These are phyloP conservation scores for maize (Zea mays) DNA, from an alignment of 176 grass and related monocot species.

Conservation along the genomic window DNA sequence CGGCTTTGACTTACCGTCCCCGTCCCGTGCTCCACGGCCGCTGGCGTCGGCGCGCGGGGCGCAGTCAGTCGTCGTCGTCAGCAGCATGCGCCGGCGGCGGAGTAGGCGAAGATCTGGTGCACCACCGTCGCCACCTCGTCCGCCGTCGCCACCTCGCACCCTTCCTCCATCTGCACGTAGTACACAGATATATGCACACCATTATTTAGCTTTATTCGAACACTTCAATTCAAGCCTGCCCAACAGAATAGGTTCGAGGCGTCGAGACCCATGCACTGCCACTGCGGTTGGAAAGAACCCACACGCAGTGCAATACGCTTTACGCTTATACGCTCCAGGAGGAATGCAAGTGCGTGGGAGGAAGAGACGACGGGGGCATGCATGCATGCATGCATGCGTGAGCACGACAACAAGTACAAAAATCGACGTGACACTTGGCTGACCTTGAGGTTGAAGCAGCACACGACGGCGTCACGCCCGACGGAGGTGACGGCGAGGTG, in stretches of 20 bases:
- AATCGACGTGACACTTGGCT: background rate
- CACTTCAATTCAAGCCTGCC: no score
- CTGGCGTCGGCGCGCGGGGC: no score
- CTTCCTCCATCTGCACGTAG: slow-evolving; percentile 79
- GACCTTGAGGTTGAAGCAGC: slow-evolving; percentile 96
- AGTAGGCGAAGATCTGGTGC: slow-evolving; percentile 92
- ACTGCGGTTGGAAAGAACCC: no score
- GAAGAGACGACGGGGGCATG: no score
- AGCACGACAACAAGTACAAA: no score
- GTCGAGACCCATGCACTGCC: no score
- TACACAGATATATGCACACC: background rate
- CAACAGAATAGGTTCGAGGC: no score
- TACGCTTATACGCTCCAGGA: no score
- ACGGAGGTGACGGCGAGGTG: slow-evolving; percentile 80
- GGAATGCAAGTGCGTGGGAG: no score
- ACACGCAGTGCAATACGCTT: no score
- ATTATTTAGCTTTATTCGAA: no score
- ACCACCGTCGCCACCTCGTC: slow-evolving; percentile 91
- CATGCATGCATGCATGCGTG: no score
- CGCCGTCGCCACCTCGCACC: slow-evolving; percentile 77
- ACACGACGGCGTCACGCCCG: slow-evolving; percentile 52
- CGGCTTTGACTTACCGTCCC: slow-evolving; percentile 33
- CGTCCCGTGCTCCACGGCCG: background rate
- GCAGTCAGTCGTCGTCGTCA: slow-evolving; percentile 40
- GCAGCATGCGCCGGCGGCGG: slow-evolving; percentile 55